Evolutionary conservation across 2,329 filamentous ascomycete species (phyloP).

Genomic region (Trichoderma sp.): DNA sequence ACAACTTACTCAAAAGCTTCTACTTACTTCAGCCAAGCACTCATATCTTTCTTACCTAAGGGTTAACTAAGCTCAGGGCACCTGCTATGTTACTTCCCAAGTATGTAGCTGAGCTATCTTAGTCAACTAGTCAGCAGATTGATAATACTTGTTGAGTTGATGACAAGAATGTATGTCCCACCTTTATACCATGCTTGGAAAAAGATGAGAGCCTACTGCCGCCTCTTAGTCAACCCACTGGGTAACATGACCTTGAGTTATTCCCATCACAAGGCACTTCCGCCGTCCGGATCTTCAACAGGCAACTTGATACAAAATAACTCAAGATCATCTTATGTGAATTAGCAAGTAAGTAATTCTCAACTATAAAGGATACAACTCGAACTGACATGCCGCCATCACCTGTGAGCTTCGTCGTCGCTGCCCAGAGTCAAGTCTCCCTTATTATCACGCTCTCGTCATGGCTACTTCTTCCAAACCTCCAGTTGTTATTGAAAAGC

Average conservation of each 20-base stretch:
- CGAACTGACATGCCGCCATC: too few species aligned
- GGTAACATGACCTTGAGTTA: neutral
- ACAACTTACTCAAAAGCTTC: neutral
- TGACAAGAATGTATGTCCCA: neutral
- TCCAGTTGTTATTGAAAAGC: neutral
- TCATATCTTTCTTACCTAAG: neutral
- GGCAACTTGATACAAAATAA: neutral
- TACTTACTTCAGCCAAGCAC: neutral
- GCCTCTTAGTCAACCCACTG: neutral
- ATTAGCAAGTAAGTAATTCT: neutral
- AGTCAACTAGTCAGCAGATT: neutral
- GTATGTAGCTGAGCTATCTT: neutral
- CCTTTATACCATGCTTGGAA: neutral
- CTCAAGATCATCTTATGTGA: accelerated
- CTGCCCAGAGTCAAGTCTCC: too few species aligned
- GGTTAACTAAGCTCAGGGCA: neutral
- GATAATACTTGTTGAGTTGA: neutral
- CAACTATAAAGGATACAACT: neutral
- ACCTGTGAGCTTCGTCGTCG: neutral
- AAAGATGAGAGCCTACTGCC: neutral
- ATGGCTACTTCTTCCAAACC: neutral
- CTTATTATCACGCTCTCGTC: neutral
- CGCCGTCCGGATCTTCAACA: neutral
- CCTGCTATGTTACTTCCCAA: neutral
- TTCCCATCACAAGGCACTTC: neutral